A percentile compares a stretch with the other conserved stretches of the same genome.
These are phyloP conservation scores for Aspergillus biplanus DNA, from an alignment of 495 filamentous ascomycete species.

Conservation along the genomic window DNA sequence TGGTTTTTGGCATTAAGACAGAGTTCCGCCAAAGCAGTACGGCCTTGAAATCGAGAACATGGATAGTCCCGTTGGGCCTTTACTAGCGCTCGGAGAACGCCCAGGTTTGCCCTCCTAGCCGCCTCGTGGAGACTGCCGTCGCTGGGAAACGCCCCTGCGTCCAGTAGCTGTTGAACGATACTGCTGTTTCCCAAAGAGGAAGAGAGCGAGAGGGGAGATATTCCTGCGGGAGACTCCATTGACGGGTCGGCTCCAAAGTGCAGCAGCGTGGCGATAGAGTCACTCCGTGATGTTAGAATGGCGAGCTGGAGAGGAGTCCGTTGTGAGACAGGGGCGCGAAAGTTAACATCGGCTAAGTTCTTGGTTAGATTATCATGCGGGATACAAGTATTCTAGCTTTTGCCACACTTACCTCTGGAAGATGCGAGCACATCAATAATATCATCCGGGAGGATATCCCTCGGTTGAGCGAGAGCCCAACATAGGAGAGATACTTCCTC, in stretches of 20 bases:
- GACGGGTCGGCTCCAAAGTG: constrained; percentile 13
- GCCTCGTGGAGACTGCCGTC: constrained; percentile 19
- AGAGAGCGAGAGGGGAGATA: constrained; percentile 7
- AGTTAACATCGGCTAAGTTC: constrained; percentile 13
- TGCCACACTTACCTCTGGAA: constrained; percentile 9
- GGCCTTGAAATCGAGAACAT: constrained; percentile 15
- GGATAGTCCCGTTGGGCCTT: constrained; percentile 19
- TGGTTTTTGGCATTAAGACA: constrained; percentile 2
- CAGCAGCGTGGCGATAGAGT: constrained; percentile 10
- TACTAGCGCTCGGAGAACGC: constrained; percentile 11
- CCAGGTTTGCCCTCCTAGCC: constrained; percentile 14
- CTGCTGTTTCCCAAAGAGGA: constrained; percentile 6
- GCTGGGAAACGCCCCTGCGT: constrained; percentile 10
- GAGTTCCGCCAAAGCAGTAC: constrained; percentile 16
- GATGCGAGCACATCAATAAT: constrained; percentile 11
- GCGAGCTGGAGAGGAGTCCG: constrained; percentile 19
- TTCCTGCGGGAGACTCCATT: constrained; percentile 5
- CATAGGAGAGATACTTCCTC: constrained; percentile 12
- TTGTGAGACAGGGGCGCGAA: constrained; percentile 2
- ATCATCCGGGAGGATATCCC: not conserved
- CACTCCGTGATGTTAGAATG: constrained; percentile 11
- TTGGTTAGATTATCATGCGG: constrained; percentile 2
- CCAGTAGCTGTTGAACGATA: constrained; percentile 7
- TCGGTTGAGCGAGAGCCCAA: constrained; percentile 14
- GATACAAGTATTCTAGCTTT: not conserved